Conservation (phyloP, 768 basidiomycete species). For the Mycena vitilis region DNA sequence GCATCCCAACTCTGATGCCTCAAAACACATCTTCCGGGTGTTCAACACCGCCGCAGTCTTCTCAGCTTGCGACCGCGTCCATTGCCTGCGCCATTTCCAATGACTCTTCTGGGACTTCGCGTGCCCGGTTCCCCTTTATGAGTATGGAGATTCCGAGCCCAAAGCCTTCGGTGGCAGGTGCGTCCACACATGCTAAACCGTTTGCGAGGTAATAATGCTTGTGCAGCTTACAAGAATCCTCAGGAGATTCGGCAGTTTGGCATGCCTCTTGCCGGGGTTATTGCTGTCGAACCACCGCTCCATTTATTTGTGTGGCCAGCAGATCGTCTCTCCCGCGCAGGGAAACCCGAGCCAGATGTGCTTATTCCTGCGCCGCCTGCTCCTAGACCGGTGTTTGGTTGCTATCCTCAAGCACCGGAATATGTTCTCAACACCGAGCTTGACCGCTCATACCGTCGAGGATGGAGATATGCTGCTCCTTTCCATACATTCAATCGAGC, state of each 20-base stretch:
- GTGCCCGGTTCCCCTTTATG: too few relatives aligned
- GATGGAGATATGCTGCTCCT: conserved; percentile 13
- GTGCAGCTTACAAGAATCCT: not conserved
- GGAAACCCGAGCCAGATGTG: not conserved
- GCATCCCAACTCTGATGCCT: too few relatives aligned
- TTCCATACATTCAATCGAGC: not conserved
- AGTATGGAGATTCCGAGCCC: too few relatives aligned
- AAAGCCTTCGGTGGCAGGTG: too few relatives aligned
- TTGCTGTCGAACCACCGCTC: conserved; percentile 3
- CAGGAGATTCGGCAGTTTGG: conserved; percentile 1
- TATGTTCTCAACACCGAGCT: not conserved
- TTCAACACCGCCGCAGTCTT: too few relatives aligned
- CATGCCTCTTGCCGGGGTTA: not conserved
- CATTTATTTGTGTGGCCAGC: not conserved
- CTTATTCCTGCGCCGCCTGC: not conserved
- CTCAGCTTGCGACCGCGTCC: too few relatives aligned
- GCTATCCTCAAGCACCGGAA: conserved; percentile 4
- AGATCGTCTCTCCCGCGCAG: not conserved
- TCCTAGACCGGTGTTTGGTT: not conserved
- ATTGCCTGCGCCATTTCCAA: too few relatives aligned
- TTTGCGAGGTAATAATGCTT: too few relatives aligned
- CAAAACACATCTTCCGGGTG: too few relatives aligned
- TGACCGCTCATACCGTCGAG: conserved; percentile 10
- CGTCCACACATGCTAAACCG: too few relatives aligned
- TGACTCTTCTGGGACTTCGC: too few relatives aligned